These are phyloP conservation scores for Glaciozyma martinii DNA, from an alignment of 768 basidiomycete genomes.

Conservation along the genomic window DNA sequence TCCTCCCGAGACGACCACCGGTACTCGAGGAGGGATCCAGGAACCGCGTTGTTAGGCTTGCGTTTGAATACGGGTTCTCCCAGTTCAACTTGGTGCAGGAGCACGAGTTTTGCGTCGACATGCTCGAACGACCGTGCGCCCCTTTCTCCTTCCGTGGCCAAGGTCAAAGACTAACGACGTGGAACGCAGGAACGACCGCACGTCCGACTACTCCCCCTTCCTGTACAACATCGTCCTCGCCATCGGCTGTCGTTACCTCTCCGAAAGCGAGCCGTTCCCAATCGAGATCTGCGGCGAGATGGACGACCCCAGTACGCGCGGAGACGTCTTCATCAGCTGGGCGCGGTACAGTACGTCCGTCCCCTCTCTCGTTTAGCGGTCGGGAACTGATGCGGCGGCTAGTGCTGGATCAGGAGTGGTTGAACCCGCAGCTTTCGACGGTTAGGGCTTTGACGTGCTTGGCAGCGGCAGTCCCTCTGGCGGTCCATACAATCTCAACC, in stretches of 20 bases:
- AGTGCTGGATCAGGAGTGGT: slow-evolving; percentile 25
- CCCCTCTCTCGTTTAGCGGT: background rate
- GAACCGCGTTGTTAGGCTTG: slow-evolving; percentile 4
- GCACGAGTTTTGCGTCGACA: background rate
- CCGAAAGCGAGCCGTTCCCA: slow-evolving; percentile 14
- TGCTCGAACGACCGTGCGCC: background rate
- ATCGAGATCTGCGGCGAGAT: slow-evolving; percentile 20
- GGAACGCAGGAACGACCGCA: slow-evolving; percentile 16
- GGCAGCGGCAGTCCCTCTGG: slow-evolving; percentile 53
- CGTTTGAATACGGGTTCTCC: slow-evolving; percentile 25
- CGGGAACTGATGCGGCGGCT: background rate
- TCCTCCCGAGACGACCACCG: slow-evolving; percentile 20
- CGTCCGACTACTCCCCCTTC: slow-evolving; percentile 23
- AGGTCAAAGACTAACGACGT: too few relatives aligned
- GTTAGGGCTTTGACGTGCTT: slow-evolving; percentile 1
- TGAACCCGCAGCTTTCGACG: slow-evolving; percentile 9
- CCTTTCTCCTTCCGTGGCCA: too few relatives aligned
- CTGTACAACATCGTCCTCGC: slow-evolving; percentile 22
- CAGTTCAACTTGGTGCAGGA: slow-evolving; percentile 13
- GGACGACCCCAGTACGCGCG: slow-evolving; percentile 18
- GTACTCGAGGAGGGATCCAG: slow-evolving; percentile 14
- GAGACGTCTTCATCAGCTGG: slow-evolving; percentile 25
- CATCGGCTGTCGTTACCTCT: slow-evolving; percentile 26
- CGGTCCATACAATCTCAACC: slow-evolving; percentile 72
- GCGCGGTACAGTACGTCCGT: background rate